Evolutionary conservation across 306 rosid species (phyloP).

Genomic region (Gleditsia sinensis): DNA sequence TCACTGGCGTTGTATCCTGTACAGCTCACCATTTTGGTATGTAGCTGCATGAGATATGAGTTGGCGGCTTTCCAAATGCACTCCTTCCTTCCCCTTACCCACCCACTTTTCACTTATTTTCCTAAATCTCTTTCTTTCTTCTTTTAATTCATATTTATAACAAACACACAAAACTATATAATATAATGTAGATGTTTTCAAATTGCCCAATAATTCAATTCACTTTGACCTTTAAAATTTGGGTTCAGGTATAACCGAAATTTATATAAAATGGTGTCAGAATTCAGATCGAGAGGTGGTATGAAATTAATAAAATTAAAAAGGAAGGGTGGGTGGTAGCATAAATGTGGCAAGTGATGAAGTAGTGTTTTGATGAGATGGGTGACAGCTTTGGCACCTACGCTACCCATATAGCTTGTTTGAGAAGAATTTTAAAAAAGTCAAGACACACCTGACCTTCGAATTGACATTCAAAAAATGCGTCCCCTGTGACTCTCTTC

Average conservation of each 20-base stretch:
- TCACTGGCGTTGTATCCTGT: constrained; percentile 22
- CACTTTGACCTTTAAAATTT: too few species aligned
- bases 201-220: too few species aligned
- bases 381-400: not conserved
- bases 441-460: not conserved
- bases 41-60: constrained; percentile 24
- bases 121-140: not conserved
- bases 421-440: not conserved
- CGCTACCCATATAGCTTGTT: not conserved
- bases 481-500: too few species aligned
- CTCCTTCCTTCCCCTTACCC: not conserved
- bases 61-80: constrained; percentile 34
- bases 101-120: not conserved
- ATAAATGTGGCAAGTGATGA: not conserved
- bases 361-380: not conserved
- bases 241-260: too few species aligned
- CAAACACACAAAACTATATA: too few species aligned
- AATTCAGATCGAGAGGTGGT: too few species aligned
- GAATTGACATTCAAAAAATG: too few species aligned
- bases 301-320: too few species aligned
- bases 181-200: too few species aligned
- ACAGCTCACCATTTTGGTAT: constrained; percentile 62
- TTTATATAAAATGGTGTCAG: too few species aligned
- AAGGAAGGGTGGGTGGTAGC: not conserved
- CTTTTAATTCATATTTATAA: not conserved